phyloP scores from a whole-genome alignment of 495 filamentous ascomycete genomes.

The Antarctomyces pellizariae region DNA sequence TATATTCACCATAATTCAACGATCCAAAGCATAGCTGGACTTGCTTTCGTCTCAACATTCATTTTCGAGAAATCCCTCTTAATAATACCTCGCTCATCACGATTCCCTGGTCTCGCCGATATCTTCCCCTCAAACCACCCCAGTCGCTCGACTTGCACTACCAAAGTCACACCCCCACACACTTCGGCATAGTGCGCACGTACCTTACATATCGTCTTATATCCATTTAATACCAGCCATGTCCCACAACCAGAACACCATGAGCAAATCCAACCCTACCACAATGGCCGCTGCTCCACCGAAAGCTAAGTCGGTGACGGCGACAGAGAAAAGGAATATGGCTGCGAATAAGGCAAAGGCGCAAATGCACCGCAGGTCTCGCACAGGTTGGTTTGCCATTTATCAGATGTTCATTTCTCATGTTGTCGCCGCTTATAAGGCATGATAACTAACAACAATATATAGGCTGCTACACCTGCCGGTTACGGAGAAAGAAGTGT shows the following conservation, averaged over 20 bases:
- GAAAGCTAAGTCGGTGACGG: slow-evolving; percentile 29
- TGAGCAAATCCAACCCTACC: slow-evolving; percentile 29
- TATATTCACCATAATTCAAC: no score
- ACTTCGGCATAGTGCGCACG: slow-evolving; percentile 7
- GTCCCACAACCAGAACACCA: slow-evolving; percentile 28
- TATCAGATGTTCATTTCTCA: slow-evolving; percentile 3
- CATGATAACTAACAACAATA: slow-evolving; percentile 13
- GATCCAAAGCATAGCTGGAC: slow-evolving; percentile 13
- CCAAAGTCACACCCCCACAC: slow-evolving; percentile 16
- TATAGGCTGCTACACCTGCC: slow-evolving; percentile 90
- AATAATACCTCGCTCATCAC: slow-evolving; percentile 7
- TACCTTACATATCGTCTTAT: no score
- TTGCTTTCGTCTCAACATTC: slow-evolving; percentile 13
- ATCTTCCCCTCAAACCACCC: slow-evolving; percentile 9
- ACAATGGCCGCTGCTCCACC: slow-evolving; percentile 31
- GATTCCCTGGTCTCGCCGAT: slow-evolving; percentile 13
- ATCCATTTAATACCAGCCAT: slow-evolving; percentile 37
- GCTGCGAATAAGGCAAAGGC: slow-evolving; percentile 34
- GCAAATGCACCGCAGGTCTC: slow-evolving; percentile 80
- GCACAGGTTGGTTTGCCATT: slow-evolving; percentile 47
- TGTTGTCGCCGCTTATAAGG: slow-evolving; percentile 6
- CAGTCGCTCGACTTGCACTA: slow-evolving; percentile 10
- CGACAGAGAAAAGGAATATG: slow-evolving; percentile 19
- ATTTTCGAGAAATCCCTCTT: slow-evolving; percentile 15
- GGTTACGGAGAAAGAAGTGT: slow-evolving; percentile 90